A percentile compares a stretch with the other conserved stretches of the same genome.
Evolutionary conservation across 176 grass and related monocot genomes (phyloP).

Genomic region (Microstegium vimineum): DNA sequence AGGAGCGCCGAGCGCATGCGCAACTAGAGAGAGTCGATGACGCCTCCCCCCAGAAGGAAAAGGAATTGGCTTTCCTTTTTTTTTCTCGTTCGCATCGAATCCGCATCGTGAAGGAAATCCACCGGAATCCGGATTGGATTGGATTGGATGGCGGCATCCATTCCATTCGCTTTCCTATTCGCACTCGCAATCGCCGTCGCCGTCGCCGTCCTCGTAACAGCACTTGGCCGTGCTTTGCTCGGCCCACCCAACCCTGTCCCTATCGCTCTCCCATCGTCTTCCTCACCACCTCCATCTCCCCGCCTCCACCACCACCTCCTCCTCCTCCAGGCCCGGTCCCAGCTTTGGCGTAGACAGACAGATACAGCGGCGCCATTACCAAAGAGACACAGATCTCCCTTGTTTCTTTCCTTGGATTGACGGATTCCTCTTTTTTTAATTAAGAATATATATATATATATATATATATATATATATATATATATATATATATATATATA

Average conservation of each 20-base stretch:
- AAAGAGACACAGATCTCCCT: background rate
- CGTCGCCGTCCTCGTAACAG: background rate
- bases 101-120: constrained; percentile 13
- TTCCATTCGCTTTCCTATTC: background rate
- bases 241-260: background rate
- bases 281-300: background rate
- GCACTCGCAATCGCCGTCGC: background rate
- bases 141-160: constrained; percentile 24
- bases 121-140: constrained; percentile 21
- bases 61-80: background rate
- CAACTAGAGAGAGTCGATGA: too few species aligned
- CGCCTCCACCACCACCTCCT: too few species aligned
- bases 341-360: background rate
- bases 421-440: too few species aligned
- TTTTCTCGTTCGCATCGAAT: background rate
- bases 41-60: too few species aligned
- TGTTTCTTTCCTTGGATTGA: background rate
- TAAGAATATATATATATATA: too few species aligned
- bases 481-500: too few species aligned
- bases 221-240: background rate
- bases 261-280: background rate
- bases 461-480: too few species aligned
- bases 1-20: too few species aligned
- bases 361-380: background rate
- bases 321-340: background rate